A percentile compares a stretch with the other conserved stretches of the same genome.
Evolutionary conservation across 352 stramenopile species (phyloP).

Genomic region (Globisporangium spiculum): DNA sequence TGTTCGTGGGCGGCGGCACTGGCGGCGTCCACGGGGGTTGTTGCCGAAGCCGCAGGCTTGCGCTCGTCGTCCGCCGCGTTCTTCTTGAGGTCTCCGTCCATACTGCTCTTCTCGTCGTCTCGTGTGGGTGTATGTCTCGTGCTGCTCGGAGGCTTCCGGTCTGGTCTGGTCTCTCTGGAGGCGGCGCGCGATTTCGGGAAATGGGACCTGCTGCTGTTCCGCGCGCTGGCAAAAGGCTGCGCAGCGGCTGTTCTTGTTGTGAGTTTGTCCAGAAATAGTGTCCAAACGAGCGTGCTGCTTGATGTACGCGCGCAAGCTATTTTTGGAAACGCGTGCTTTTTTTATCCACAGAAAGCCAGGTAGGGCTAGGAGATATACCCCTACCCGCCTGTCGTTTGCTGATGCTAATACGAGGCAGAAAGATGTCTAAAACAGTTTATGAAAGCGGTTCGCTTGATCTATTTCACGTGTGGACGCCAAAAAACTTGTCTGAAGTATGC

Average conservation of each 20-base stretch:
- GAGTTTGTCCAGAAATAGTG: no score
- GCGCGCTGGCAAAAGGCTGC: no score
- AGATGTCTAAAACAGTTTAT: background rate
- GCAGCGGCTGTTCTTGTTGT: no score
- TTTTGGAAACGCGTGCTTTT: background rate
- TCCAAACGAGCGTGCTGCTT: no score
- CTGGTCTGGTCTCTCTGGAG: background rate
- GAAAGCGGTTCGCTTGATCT: background rate
- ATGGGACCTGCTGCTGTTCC: background rate
- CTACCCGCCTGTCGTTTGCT: background rate
- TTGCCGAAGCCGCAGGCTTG: background rate
- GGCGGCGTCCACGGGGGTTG: background rate
- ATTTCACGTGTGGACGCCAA: background rate
- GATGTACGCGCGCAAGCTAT: background rate
- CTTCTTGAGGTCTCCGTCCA: slow-evolving; percentile 8
- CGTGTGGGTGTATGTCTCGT: background rate
- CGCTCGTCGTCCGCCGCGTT: background rate
- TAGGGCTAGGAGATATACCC: background rate
- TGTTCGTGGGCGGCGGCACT: slow-evolving; percentile 1
- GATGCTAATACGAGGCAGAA: background rate
- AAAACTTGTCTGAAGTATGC: background rate
- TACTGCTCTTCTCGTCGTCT: background rate
- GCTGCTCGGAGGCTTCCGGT: no score
- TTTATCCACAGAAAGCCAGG: background rate
- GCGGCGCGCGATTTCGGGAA: slow-evolving; percentile 5